Conservation (phyloP, 345 rosid genomes). For the Euphorbia peplus region DNA sequence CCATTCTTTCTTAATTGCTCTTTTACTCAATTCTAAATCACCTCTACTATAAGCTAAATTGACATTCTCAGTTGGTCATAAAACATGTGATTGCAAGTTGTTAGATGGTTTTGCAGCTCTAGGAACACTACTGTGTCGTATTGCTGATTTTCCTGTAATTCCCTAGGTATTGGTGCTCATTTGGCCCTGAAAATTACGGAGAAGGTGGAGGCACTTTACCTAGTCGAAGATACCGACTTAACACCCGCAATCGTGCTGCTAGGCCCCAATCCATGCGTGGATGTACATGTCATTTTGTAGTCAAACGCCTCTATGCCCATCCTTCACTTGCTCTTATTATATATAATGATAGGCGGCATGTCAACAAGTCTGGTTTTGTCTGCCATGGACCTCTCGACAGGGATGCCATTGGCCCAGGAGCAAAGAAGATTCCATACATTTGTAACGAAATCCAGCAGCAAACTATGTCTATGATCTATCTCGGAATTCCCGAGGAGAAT, state of each 20-base stretch:
- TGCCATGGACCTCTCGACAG: slow-evolving; percentile 94
- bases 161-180: slow-evolving; percentile 88
- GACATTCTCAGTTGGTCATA: not conserved
- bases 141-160: slow-evolving; percentile 2
- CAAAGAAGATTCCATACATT: slow-evolving; percentile 84
- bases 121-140: not conserved
- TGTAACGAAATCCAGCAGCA: slow-evolving; percentile 81
- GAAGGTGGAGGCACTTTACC: slow-evolving; percentile 89
- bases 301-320: slow-evolving; percentile 74
- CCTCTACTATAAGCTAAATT: too few relatives aligned
- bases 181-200: slow-evolving; percentile 97
- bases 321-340: slow-evolving; percentile 73
- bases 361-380: slow-evolving; percentile 77
- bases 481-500: slow-evolving; percentile 89
- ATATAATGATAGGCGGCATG: slow-evolving; percentile 77
- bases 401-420: slow-evolving; percentile 97
- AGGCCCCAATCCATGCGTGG: slow-evolving; percentile 99
- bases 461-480: slow-evolving; percentile 93
- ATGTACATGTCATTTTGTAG: slow-evolving; percentile 81
- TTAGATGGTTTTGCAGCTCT: not conserved
- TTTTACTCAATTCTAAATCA: too few relatives aligned
- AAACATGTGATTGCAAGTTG: not conserved
- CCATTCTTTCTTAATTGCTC: too few relatives aligned
- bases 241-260: slow-evolving; percentile 80
- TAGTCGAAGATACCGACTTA: slow-evolving; percentile 77